Evolutionary conservation across 345 rosid species (phyloP).

Genomic region (Syzygium oleosum): DNA sequence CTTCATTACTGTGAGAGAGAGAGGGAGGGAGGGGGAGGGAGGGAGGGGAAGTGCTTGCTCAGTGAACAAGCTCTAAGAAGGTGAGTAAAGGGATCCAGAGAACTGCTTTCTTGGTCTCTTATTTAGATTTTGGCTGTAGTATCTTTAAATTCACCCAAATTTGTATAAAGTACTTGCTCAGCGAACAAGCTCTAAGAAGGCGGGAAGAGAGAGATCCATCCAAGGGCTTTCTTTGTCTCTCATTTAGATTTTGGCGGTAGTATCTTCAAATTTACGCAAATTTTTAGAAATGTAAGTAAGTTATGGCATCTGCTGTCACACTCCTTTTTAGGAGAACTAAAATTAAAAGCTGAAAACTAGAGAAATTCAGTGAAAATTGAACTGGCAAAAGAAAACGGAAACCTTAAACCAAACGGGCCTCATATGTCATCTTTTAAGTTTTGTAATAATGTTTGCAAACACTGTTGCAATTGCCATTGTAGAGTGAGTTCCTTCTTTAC

Average conservation of each 20-base stretch:
- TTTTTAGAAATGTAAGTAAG: not conserved
- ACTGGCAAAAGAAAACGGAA: not conserved
- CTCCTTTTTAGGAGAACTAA: not conserved
- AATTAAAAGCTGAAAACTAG: not conserved
- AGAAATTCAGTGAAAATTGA: not conserved
- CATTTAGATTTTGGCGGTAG: not conserved
- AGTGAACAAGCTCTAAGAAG: not conserved
- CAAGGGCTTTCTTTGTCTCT: not conserved
- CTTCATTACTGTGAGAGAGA: not conserved
- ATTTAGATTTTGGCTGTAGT: not conserved
- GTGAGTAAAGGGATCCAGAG: not conserved
- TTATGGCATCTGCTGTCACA: not conserved
- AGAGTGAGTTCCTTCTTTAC: not conserved
- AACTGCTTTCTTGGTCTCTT: not conserved
- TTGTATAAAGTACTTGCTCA: not conserved
- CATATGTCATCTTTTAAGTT: not conserved
- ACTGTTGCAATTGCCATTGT: not conserved
- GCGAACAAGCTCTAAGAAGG: not conserved
- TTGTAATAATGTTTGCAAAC: not conserved
- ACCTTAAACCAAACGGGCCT: not conserved
- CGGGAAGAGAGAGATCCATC: not conserved
- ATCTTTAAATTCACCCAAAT: not conserved
- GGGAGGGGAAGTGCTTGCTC: not conserved
- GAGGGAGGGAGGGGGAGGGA: not conserved
- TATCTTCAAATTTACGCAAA: not conserved